Evolutionary conservation across 2,329 filamentous ascomycete species (phyloP), one percentile per base, ranked within the genome.

Genomic region (Penicillium griseofulvum): DNA sequence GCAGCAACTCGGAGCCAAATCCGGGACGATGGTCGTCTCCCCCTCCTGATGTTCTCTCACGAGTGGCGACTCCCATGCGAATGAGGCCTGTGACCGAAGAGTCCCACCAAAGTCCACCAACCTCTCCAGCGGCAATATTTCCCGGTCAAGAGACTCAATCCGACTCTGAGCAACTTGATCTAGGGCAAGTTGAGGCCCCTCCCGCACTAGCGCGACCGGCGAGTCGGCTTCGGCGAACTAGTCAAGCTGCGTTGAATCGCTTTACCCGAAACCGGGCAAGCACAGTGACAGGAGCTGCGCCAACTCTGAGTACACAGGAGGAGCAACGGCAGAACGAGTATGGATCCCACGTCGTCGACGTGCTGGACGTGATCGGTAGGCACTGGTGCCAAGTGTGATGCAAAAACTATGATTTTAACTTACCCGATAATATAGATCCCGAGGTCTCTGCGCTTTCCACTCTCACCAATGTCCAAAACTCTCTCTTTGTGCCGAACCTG

Each of bases 391-490:
- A 34, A 10, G 28, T n/a, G 26, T 37, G 26, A 46, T 38, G 12
- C n/a, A 29, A 24, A 36, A 37, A 31, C 12, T 33, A 36, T 55
- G 43, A 45, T 10, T 64, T 50, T 22, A 29, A 56, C 61, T 72
- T 53, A 77, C 59, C 24, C 26, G 8, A 22, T 22, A 55, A 28
- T 6, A 14, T 60, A 91, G 90, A 95, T 65, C 90, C 90, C 39
- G 89, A 95, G 74, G 86, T 96, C 4, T 85, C 89, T 34, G 90
- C 90, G 0, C 77, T 96, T 4, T 90, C 89, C 0, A 93, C 90
- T 14, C 81, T 95, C 10, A 95, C 89, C 41, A 96, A 96, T 66
- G 87, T 96, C 19, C 90, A 95, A 67, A 96, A 96, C 70, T 94
- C 90, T 0, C 83, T 96, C 10, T 95, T 95, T 72, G 78, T 95